These are phyloP conservation scores for Trichomonascus vanleenenianus DNA, from an alignment of 805 yeast genomes.

Conservation along the genomic window DNA sequence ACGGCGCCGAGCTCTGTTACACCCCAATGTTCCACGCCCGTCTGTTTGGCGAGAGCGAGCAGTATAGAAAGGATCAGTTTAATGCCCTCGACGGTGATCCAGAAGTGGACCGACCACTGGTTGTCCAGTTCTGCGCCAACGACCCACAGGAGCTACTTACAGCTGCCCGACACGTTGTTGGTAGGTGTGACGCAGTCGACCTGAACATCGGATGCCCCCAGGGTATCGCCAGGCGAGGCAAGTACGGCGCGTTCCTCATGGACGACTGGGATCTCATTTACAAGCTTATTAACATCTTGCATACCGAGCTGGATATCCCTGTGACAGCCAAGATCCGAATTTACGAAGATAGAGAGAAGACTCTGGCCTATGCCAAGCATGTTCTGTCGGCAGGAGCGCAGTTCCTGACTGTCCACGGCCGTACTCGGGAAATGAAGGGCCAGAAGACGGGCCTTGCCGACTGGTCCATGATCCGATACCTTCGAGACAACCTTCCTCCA, in stretches of 20 bases:
- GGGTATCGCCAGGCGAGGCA: slow-evolving; percentile 91
- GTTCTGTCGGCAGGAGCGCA: slow-evolving; percentile 92
- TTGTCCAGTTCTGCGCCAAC: slow-evolving; percentile 95
- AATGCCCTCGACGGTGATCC: slow-evolving; percentile 63
- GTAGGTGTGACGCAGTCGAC: slow-evolving; percentile 91
- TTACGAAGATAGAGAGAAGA: slow-evolving; percentile 74
- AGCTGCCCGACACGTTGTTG: slow-evolving; percentile 78
- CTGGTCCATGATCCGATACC: slow-evolving; percentile 69
- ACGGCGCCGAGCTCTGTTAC: slow-evolving; percentile 91
- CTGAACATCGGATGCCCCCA: slow-evolving; percentile 97
- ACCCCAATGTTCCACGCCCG: slow-evolving; percentile 97
- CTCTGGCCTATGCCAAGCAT: slow-evolving; percentile 80
- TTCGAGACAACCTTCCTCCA: slow-evolving; percentile 69
- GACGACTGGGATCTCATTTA: slow-evolving; percentile 89
- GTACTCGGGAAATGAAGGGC: slow-evolving; percentile 97
- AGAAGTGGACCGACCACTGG: slow-evolving; percentile 68
- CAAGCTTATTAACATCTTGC: slow-evolving; percentile 62
- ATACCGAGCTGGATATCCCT: slow-evolving; percentile 68
- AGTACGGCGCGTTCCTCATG: slow-evolving; percentile 93
- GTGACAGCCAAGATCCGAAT: slow-evolving; percentile 95
- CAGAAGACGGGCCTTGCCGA: slow-evolving; percentile 93
- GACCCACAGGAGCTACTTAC: slow-evolving; percentile 74
- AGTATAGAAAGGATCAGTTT: slow-evolving; percentile 68
- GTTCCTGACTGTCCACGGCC: slow-evolving; percentile 88
- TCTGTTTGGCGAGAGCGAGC: slow-evolving; percentile 74